Evolutionary conservation across 1,139 yeast species (phyloP).

Genomic region (Nakaseomyces kungkrabaensis): DNA sequence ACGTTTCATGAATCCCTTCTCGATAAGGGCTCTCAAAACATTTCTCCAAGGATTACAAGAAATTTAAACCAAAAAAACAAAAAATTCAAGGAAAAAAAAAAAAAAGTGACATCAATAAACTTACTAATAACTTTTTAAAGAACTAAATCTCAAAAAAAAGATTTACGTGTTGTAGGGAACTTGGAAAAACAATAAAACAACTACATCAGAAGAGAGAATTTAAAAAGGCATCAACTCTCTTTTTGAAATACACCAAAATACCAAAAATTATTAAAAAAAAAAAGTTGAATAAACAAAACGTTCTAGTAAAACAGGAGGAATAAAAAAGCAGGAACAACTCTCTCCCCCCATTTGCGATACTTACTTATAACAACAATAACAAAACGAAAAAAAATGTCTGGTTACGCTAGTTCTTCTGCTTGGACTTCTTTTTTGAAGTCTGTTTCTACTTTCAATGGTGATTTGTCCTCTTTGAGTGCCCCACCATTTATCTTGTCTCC

Average conservation of each 20-base stretch:
- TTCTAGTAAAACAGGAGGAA: background rate
- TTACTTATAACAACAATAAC: background rate
- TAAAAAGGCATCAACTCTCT: too few species aligned
- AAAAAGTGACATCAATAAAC: background rate
- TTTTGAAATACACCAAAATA: too few species aligned
- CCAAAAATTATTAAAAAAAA: too few species aligned
- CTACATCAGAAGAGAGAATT: too few species aligned
- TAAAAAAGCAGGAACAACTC: background rate
- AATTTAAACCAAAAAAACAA: too few species aligned
- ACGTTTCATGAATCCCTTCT: background rate
- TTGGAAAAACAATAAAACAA: too few species aligned
- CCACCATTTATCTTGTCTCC: constrained; percentile 97
- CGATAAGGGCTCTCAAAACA: background rate
- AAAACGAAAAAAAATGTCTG: constrained; percentile 16
- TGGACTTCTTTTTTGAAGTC: constrained; percentile 90
- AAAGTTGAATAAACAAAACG: too few species aligned
- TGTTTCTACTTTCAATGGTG: constrained; percentile 90
- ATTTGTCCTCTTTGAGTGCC: constrained; percentile 85
- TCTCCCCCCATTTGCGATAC: background rate
- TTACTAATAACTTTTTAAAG: too few species aligned
- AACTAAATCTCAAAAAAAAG: too few species aligned
- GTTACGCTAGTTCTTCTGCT: constrained; percentile 27
- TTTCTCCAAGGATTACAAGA: background rate
- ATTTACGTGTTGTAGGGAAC: too few species aligned
- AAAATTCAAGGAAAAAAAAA: too few species aligned